Base-by-base conservation (phyloP, 2,329 filamentous ascomycete species). In the Colletotrichum chrysophilum region DNA sequence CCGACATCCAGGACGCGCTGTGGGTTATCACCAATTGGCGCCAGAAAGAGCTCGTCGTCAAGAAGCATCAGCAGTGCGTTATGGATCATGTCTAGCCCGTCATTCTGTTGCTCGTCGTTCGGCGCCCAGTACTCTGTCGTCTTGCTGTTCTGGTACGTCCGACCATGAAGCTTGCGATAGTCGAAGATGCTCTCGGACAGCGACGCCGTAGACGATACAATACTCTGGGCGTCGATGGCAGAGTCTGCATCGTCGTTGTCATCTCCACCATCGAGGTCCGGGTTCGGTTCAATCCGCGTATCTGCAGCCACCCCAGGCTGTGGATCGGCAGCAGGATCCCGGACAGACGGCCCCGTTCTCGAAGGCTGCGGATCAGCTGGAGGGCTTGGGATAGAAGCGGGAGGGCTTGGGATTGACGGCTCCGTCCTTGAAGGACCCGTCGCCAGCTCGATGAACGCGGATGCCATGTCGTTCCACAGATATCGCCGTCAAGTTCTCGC, bases 1-100 rank as follows among this genome's bases (percentile, higher is more conserved):
- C 88, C 87, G 36, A 90, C 82, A 78, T 74, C 66, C 14, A 70
- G 66, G 0, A 70, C 75, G 48, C 78, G 70, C 5, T 76, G 34
- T 2, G 82, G 80, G 48, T 82, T 77, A 9, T 80, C 70, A 13
- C 78, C 77, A 4, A 87, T 80, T 9, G 86, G 86, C 4, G 86
- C 84, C 5, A 86, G 78, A 71, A 81, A 84, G 5, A 87, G 81
- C 30, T 81, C 80, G 14, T 84, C 82, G 21, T 81, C 80, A 1
- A 85, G 78, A n/a, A 83, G 76, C 34, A 86, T 71, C 6, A 77
- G n/a, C 34, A 76, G 32, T 2, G 64, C 66, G 16, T 76, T 68
- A 26, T 73, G 74, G 43, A 75, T 71, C 43, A 69, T 65, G 36
- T 60, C 79, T 12, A 81, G 69, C 3, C 74, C 34, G 4, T 66